Base-by-base conservation (phyloP, 1,284 basidiomycete species). In the Ustilago bromivora region DNA sequence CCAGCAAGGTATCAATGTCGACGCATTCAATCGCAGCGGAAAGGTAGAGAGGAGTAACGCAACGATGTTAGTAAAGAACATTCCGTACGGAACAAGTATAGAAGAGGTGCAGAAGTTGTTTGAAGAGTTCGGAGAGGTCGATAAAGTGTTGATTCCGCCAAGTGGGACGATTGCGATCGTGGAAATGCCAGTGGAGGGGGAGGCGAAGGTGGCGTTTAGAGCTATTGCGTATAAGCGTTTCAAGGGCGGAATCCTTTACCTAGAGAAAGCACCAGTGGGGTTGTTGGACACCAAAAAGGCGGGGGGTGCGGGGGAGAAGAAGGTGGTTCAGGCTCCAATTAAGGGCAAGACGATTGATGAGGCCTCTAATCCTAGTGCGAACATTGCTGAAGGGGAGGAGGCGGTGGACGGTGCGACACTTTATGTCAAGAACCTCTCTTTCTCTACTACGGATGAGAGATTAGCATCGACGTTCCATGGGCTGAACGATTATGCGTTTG, bases 141-240 rank as follows among this genome's bases (percentile, higher is more conserved):
- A 86, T 31, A 90, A 93, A 17, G 90, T 97, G 4, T 87, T 98
- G 3, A 90, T 98, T 0, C 95, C 96, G 0, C 96, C 96, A 0
- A 92, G 94, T 4, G 96, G 96, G 1, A 98, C 96, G 2, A 92
- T 99, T 86, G 96, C 95, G 0, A 91, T 98, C 0, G 93, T 98
- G 12, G 94, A 98, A 83, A 96, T 93, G 86, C 90, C 89, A 17
- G 89, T 92, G 32, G 87, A 91, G 0, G 62, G 67, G 34, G 84
- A 86, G 63, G 83, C 83, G 0, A 72, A 67, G 51, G 56, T 78
- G 2, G 84, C 92, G 0, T 96, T 97, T 88, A 90, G 90, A 53
- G 91, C 90, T 0, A 90, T 98, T 10, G 92, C 94, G 0, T 98
- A 98, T 87, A 89, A 94, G 80, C 90, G 95, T 7, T 88, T 99